phyloP scores from a whole-genome alignment of 2,329 filamentous ascomycete genomes.

The Scytalidium lignicola region DNA sequence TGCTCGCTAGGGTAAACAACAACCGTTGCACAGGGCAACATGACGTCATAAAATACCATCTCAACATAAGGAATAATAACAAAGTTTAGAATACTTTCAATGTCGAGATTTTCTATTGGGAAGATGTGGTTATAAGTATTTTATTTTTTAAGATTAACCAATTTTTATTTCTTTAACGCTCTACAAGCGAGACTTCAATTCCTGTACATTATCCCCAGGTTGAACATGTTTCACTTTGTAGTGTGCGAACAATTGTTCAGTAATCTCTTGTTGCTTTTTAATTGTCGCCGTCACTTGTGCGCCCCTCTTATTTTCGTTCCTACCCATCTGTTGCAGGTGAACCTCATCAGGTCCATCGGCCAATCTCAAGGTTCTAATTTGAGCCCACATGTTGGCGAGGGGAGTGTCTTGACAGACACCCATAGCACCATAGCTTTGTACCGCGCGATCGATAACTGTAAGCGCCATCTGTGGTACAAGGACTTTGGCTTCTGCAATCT shows the following conservation, averaged over 20 bases:
- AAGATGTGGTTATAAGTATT: no score
- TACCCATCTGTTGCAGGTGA: constrained; percentile 75
- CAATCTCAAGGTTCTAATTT: constrained; percentile 74
- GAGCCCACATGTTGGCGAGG: constrained; percentile 76
- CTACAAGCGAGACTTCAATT: neutral
- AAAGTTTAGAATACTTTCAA: no score
- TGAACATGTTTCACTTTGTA: constrained; percentile 40
- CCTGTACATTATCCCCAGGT: constrained; percentile 11
- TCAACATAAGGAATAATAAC: no score
- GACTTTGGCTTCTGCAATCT: constrained; percentile 95
- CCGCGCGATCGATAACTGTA: constrained; percentile 85
- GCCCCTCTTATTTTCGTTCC: constrained; percentile 72
- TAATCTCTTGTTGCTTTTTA: constrained; percentile 57
- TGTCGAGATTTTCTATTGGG: no score
- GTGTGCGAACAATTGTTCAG: constrained; percentile 59
- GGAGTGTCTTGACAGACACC: constrained; percentile 95
- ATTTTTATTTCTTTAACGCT: no score
- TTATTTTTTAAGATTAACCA: no score
- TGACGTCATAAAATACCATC: no score
- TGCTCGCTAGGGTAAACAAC: neutral
- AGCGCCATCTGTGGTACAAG: constrained; percentile 78
- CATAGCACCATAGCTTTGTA: constrained; percentile 87
- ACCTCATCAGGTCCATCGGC: constrained; percentile 97
- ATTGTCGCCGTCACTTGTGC: constrained; percentile 56
- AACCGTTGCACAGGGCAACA: neutral